Conservation (phyloP, 148 eudicot genomes). For the Simmondsia chinensis region DNA sequence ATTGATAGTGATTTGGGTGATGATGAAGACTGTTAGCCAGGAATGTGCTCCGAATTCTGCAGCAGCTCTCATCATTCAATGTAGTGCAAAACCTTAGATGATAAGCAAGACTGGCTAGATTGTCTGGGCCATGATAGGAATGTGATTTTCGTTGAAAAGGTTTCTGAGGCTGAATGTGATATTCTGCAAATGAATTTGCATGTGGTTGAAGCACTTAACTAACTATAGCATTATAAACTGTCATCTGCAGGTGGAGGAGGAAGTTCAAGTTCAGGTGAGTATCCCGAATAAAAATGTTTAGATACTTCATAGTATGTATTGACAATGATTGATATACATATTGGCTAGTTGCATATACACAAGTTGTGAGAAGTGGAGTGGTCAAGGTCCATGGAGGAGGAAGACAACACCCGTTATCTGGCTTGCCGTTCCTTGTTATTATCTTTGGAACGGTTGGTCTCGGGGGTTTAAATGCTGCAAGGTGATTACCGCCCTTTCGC, state of each 20-base stretch:
- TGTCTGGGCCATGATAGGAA: too few species aligned
- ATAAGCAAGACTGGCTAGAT: too few species aligned
- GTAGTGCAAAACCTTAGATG: too few species aligned
- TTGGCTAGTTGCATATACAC: slow-evolving; percentile 20
- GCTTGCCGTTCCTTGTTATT: slow-evolving; percentile 58
- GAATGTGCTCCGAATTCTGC: too few species aligned
- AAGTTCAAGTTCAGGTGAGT: slow-evolving; percentile 30
- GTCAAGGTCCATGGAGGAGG: slow-evolving; percentile 38
- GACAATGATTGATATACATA: background rate
- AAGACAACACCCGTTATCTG: slow-evolving; percentile 33
- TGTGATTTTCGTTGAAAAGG: too few species aligned
- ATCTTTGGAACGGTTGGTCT: slow-evolving; percentile 52
- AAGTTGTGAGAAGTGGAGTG: slow-evolving; percentile 59
- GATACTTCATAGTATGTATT: background rate
- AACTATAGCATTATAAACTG: background rate
- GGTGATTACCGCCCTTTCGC: slow-evolving; percentile 19
- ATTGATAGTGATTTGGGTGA: too few species aligned
- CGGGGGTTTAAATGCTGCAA: slow-evolving; percentile 54
- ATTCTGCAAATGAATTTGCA: background rate
- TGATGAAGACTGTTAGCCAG: too few species aligned
- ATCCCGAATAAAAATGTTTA: background rate
- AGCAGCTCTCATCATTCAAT: too few species aligned
- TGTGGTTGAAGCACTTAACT: slow-evolving; percentile 1
- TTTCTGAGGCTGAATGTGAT: background rate
- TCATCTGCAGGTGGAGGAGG: slow-evolving; percentile 36